A percentile compares a stretch with the other conserved stretches of the same genome.
These are phyloP conservation scores for Colletotrichum acutatum DNA, from an alignment of 2,329 filamentous ascomycete genomes.

Conservation along the genomic window DNA sequence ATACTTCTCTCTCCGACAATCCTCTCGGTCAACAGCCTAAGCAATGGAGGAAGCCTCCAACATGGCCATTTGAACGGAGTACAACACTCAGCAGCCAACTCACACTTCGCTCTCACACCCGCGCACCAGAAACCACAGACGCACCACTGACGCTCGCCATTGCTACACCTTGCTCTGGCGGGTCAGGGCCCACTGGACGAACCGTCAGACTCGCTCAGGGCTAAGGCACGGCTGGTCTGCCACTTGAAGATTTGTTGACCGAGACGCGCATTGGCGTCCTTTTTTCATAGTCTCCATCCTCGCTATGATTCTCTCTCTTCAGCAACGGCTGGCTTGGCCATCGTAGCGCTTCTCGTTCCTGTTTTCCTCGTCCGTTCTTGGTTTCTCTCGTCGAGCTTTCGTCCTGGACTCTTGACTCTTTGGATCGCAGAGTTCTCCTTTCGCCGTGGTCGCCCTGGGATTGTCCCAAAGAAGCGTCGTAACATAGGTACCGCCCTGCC, in stretches of 20 bases:
- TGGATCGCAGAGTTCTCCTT: not conserved
- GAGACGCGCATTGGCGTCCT: constrained; percentile 21
- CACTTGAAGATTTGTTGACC: constrained; percentile 21
- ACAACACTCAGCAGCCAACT: not conserved
- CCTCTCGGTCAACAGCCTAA: not conserved
- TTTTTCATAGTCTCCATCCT: not conserved
- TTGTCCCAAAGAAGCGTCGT: constrained; percentile 15
- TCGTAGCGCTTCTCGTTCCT: not conserved
- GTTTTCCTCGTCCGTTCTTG: not conserved
- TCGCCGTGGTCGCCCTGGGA: not conserved
- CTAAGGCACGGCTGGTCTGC: constrained; percentile 25
- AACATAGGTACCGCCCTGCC: not conserved
- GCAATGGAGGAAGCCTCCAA: no score
- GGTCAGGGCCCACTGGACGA: constrained; percentile 2
- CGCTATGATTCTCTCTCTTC: not conserved
- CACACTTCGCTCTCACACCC: not conserved
- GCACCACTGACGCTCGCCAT: constrained; percentile 5
- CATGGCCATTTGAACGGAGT: no score
- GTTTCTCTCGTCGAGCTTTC: not conserved
- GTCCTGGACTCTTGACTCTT: not conserved
- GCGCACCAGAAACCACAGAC: not conserved
- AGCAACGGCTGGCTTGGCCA: not conserved
- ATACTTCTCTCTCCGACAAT: not conserved
- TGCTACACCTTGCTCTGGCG: constrained; percentile 9
- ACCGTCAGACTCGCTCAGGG: constrained; percentile 12